Percentiles rank a stretch among this genome's conserved stretches.
These are phyloP conservation scores for Talinum fruticosum DNA, from an alignment of 148 eudicot genomes.

Conservation along the genomic window DNA sequence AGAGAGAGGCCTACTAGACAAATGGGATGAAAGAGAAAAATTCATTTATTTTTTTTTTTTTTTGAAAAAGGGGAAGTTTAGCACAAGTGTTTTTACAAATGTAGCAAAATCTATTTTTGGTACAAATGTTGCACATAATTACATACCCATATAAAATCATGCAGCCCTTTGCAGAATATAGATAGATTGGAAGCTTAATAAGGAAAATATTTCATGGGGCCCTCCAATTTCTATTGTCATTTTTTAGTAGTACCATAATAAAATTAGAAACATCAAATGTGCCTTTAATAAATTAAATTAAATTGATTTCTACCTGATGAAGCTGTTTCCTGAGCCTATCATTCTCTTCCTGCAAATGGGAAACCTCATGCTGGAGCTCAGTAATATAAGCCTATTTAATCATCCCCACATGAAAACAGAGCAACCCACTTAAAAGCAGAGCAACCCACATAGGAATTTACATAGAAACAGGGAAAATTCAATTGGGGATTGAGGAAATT, in stretches of 20 bases:
- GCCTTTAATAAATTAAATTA: not conserved
- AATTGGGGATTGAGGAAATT: not conserved
- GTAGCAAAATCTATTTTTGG: not conserved
- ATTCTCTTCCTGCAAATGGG: constrained; percentile 39
- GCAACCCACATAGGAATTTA: not conserved
- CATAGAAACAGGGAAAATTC: not conserved
- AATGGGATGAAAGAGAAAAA: too few relatives aligned
- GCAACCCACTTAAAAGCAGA: not conserved
- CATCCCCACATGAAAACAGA: not conserved
- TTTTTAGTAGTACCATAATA: not conserved
- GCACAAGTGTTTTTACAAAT: not conserved
- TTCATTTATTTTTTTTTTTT: too few relatives aligned
- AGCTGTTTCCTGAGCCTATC: constrained; percentile 38
- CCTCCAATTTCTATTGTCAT: not conserved
- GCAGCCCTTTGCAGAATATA: not conserved
- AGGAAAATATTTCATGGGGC: not conserved
- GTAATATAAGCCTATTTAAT: constrained; percentile 41
- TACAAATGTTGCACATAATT: not conserved
- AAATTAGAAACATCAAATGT: not conserved
- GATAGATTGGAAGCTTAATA: not conserved
- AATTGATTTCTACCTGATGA: constrained; percentile 17
- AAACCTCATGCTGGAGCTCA: constrained; percentile 45
- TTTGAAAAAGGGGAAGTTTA: too few relatives aligned
- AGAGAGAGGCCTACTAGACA: too few relatives aligned
- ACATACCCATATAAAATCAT: not conserved